phyloP scores from a whole-genome alignment of 768 basidiomycete species.

The Harrya chromipes region DNA sequence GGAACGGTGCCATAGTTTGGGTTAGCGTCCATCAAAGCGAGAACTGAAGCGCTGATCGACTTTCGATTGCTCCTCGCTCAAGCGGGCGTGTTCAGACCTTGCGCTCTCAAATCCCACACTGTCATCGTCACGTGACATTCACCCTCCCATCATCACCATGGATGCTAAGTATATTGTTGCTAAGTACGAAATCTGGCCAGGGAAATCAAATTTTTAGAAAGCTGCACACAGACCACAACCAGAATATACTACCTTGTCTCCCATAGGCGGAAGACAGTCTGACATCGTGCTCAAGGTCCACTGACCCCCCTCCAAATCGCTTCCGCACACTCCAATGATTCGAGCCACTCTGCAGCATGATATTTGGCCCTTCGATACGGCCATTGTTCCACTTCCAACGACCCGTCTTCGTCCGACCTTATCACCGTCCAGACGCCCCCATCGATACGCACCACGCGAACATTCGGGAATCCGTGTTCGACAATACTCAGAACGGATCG shows the following conservation, averaged over 20 bases:
- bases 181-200: no score
- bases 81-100: no score
- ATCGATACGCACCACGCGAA: conserved; percentile 53
- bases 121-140: conserved; percentile 13
- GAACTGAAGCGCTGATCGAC: conserved; percentile 14
- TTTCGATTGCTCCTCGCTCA: conserved; percentile 1
- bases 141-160: no score
- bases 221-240: no score
- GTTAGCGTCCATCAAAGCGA: conserved; percentile 24
- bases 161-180: no score
- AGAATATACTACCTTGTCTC: no score
- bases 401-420: conserved; percentile 25
- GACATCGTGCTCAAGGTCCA: neutral
- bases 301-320: conserved; percentile 36
- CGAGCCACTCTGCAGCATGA: conserved; percentile 59
- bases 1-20: conserved; percentile 24
- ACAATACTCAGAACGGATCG: conserved; percentile 42
- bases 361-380: conserved; percentile 49
- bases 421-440: conserved; percentile 53
- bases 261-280: no score
- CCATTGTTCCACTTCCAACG: conserved; percentile 52
- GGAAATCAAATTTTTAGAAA: no score
- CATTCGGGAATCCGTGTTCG: conserved; percentile 61
- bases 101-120: conserved; percentile 1
- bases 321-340: conserved; percentile 61